Evolutionary conservation across 805 yeast genomes (phyloP).

Genomic region (Candida namnaoensis): DNA sequence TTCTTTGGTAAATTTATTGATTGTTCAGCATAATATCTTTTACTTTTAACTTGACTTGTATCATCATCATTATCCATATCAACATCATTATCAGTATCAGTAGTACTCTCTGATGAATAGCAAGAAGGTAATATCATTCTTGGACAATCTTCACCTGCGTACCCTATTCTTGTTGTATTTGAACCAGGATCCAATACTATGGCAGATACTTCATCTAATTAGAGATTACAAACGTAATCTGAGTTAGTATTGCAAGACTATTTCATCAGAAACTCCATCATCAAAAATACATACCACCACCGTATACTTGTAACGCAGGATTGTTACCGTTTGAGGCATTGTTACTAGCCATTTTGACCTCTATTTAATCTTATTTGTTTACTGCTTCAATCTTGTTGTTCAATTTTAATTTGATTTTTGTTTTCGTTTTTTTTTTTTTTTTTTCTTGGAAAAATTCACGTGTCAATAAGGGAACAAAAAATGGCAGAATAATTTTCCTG

Average conservation of each 20-base stretch:
- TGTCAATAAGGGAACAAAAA: too few species aligned
- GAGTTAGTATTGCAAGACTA: constrained; percentile 3
- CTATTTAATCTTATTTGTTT: too few species aligned
- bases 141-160: constrained; percentile 90
- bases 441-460: too few species aligned
- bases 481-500: too few species aligned
- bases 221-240: neutral
- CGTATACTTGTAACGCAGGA: constrained; percentile 41
- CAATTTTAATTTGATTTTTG: too few species aligned
- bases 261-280: neutral
- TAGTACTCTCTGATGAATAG: constrained; percentile 29
- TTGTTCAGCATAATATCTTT: constrained; percentile 27
- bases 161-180: constrained; percentile 74
- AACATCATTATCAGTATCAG: constrained; percentile 4
- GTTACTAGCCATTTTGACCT: neutral
- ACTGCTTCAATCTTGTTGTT: too few species aligned
- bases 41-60: neutral
- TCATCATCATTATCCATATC: constrained; percentile 14
- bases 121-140: constrained; percentile 64
- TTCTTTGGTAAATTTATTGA: constrained; percentile 43
- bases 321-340: neutral
- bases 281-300: constrained; percentile 26
- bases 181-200: constrained; percentile 91
- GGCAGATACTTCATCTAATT: constrained; percentile 79
- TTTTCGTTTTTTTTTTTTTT: too few species aligned